phyloP scores from a whole-genome alignment of 2,329 filamentous ascomycete species.

The Fusarium luffae region DNA sequence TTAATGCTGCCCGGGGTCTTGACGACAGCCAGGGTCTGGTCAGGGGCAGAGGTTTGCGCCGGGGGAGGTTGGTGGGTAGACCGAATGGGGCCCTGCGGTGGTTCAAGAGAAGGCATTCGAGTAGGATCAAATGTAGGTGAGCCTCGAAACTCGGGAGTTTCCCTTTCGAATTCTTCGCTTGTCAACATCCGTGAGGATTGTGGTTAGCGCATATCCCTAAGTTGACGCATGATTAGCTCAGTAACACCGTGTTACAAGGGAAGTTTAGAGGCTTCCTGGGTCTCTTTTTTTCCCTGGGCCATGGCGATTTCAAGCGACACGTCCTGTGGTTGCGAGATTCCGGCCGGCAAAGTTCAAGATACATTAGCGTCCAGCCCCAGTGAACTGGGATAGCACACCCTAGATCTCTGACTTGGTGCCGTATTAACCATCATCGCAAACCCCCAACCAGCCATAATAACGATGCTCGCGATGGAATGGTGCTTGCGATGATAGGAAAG shows the following conservation, averaged over 20 bases:
- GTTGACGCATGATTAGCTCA: conserved; percentile 18
- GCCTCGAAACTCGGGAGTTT: conserved; percentile 13
- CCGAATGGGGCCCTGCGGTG: conserved; percentile 18
- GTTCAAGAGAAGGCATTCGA: conserved; percentile 42
- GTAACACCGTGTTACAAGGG: conserved; percentile 14
- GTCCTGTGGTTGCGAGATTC: conserved; percentile 26
- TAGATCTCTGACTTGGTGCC: conserved; percentile 9
- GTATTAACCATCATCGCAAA: conserved; percentile 20
- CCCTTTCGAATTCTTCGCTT: conserved; percentile 12
- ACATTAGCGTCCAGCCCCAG: conserved; percentile 23
- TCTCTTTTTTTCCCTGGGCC: conserved; percentile 1
- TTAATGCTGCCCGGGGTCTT: conserved; percentile 4
- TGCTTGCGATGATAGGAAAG: conserved; percentile 3
- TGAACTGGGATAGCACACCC: conserved; percentile 21
- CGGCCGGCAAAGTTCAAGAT: conserved; percentile 41
- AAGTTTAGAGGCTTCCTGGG: conserved; percentile 12
- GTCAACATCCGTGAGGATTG: conserved; percentile 19
- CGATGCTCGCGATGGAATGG: neutral
- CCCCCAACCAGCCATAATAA: conserved; percentile 13
- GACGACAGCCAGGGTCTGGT: neutral
- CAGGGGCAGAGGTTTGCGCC: neutral
- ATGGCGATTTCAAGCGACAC: conserved; percentile 27
- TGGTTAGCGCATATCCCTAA: conserved; percentile 11
- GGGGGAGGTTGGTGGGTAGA: conserved; percentile 28
- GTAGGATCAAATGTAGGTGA: conserved; percentile 33